Evolutionary conservation across 129 eudicot species (phyloP).

Genomic region (Tagetes patula): DNA sequence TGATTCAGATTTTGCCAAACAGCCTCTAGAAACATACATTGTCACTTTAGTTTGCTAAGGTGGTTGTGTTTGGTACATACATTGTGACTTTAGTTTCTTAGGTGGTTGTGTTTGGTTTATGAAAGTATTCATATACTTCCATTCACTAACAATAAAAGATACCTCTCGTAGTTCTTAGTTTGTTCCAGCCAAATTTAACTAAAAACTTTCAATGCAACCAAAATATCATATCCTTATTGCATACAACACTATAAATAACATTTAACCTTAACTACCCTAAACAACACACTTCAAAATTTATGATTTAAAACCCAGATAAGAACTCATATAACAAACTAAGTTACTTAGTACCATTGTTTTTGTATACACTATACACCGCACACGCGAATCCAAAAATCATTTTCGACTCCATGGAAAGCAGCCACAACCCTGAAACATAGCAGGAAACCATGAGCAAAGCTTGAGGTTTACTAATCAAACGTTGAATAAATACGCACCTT

Average conservation of each 20-base stretch:
- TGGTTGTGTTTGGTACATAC: too few species aligned
- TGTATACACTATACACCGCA: not conserved
- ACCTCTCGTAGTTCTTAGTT: too few species aligned
- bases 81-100: too few species aligned
- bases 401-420: conserved; percentile 73
- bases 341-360: not conserved
- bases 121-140: too few species aligned
- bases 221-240: not conserved
- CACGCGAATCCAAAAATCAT: conserved; percentile 24
- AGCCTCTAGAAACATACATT: too few species aligned
- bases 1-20: too few species aligned
- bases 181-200: not conserved
- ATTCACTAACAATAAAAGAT: too few species aligned
- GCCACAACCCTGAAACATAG: conserved; percentile 44
- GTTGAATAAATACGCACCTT: conserved; percentile 44
- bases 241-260: not conserved
- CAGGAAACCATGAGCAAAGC: conserved; percentile 8
- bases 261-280: not conserved
- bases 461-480: not conserved
- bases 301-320: not conserved
- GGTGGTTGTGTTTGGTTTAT: too few species aligned
- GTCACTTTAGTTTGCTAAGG: too few species aligned
- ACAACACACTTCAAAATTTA: not conserved
- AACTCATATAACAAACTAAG: not conserved
- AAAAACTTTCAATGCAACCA: not conserved